Base-by-base conservation (phyloP, 108 stramenopile species). In the Pseudonitzschia pungens region DNA sequence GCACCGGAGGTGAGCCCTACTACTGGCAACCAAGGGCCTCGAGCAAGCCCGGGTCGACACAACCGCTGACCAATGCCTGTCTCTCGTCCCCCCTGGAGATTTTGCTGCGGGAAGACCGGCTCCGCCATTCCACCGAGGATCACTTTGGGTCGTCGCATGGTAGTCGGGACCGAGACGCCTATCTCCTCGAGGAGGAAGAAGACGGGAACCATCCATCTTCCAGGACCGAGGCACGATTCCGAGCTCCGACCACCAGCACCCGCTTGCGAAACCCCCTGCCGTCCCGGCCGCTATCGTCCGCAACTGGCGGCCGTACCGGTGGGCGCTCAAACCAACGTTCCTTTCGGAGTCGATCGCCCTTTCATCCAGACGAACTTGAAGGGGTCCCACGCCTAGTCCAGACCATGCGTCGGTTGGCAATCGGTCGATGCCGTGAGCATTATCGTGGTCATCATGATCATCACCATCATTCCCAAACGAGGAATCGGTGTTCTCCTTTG, bases 1-100 rank as follows among this genome's bases (percentile, higher is more conserved):
- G 48, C 26, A 81, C 80, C 9, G 80, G 80, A n/a, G 80, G 74
- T 10, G 80, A 81, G 53, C 75, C 75, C 20, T 81, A 81, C 44
- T 75, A 67, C 70, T 63, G 66, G 33, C 16, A 62, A 51, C 20
- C 50, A 60, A 48, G 58, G 68, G 22, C 11, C 67, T 8, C 10
- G 27, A 21, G 51, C 31, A 36, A 51, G 50, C 50, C 54, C 54
- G 26, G 50, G 32, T 24, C 62, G 75, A 52, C 51, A 36, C 26
- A 33, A 20, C 66, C 74, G 21, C 33, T 31, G 45, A 18, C 45
- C 45, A 55, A 21, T 21, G 24, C 54, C 20, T 55, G 16, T 10
- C 41, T 42, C 33, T 50, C 48, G 26, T 59, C 44, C 12, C 48
- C 50, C 27, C 50, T 57, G 20, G 58, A 62, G 58, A 53, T 63